Percentiles rank a stretch among this genome's conserved stretches.
Conservation (phyloP, 2,329 filamentous ascomycete genomes). For the Calonectria henricotiae region DNA sequence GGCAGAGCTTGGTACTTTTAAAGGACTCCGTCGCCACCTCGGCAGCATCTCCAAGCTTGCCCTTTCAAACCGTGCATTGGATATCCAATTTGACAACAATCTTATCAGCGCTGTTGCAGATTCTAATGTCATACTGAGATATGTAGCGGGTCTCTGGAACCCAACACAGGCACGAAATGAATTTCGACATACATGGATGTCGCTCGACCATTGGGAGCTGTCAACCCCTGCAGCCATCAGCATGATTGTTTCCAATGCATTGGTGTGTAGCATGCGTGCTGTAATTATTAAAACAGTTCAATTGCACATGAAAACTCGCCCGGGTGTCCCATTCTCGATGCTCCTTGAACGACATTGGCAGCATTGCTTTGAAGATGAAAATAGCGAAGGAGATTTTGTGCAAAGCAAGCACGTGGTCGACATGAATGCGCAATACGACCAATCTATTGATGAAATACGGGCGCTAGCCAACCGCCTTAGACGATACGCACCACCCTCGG, state of each 20-base stretch:
- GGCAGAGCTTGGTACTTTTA: constrained; percentile 1
- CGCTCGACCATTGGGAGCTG: neutral
- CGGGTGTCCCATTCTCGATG: neutral
- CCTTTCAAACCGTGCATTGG: neutral
- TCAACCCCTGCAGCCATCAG: neutral
- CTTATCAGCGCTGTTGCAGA: neutral
- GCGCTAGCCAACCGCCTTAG: neutral
- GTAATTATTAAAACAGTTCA: neutral
- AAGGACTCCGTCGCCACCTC: neutral
- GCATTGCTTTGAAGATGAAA: neutral
- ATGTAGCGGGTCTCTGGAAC: constrained; percentile 4
- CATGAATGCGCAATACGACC: neutral
- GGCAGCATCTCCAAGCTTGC: neutral
- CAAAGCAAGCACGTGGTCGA: neutral
- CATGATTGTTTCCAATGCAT: neutral
- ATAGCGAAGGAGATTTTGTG: neutral
- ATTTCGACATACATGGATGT: neutral
- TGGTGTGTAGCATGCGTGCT: neutral
- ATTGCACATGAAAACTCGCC: neutral
- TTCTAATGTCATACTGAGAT: constrained; percentile 9
- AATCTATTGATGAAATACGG: neutral
- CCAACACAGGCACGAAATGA: neutral
- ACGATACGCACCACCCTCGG: neutral
- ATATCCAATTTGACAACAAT: neutral
- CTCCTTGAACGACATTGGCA: constrained; percentile 4